phyloP scores from a whole-genome alignment of 495 filamentous ascomycete genomes.

The Pyrenula massariospora region DNA sequence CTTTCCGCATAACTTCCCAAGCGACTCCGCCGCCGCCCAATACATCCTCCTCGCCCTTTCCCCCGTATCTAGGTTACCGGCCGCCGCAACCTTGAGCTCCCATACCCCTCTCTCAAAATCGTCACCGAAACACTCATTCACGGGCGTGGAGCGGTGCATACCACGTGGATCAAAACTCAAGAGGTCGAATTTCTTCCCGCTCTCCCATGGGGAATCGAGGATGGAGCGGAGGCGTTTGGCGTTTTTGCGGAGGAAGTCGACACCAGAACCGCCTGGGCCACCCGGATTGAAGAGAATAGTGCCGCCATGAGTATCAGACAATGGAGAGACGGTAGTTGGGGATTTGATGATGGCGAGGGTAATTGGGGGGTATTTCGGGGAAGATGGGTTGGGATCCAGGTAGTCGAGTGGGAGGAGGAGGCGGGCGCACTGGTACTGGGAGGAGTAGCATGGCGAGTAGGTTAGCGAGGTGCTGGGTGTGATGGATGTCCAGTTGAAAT shows the following conservation, averaged over 20 bases:
- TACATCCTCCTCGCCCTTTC: conserved; percentile 14
- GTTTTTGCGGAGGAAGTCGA: conserved; percentile 9
- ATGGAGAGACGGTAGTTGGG: conserved; percentile 32
- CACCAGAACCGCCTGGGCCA: conserved; percentile 32
- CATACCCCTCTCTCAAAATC: conserved; percentile 23
- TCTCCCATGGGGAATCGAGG: conserved; percentile 15
- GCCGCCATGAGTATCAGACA: conserved; percentile 32
- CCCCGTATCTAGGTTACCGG: conserved; percentile 31
- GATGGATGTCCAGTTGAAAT: conserved; percentile 9
- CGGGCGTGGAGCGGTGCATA: conserved; percentile 36
- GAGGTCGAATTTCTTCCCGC: conserved; percentile 40
- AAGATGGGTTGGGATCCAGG: conserved; percentile 21
- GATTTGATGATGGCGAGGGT: conserved; percentile 39
- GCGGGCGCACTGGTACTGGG: conserved; percentile 38
- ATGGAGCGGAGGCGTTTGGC: conserved; percentile 4
- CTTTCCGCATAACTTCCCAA: conserved; percentile 17
- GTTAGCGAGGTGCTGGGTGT: conserved; percentile 16
- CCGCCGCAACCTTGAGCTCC: conserved; percentile 26
- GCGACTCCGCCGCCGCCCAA: conserved; percentile 20
- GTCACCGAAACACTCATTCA: conserved; percentile 35
- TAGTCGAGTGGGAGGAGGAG: conserved; percentile 49
- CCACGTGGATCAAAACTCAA: conserved; percentile 46
- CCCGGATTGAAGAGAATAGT: conserved; percentile 35
- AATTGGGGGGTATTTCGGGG: conserved; percentile 21
- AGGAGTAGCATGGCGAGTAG: conserved; percentile 23